Base-by-base conservation (phyloP, 2,329 filamentous ascomycete species). In the Juglanconis sp. region DNA sequence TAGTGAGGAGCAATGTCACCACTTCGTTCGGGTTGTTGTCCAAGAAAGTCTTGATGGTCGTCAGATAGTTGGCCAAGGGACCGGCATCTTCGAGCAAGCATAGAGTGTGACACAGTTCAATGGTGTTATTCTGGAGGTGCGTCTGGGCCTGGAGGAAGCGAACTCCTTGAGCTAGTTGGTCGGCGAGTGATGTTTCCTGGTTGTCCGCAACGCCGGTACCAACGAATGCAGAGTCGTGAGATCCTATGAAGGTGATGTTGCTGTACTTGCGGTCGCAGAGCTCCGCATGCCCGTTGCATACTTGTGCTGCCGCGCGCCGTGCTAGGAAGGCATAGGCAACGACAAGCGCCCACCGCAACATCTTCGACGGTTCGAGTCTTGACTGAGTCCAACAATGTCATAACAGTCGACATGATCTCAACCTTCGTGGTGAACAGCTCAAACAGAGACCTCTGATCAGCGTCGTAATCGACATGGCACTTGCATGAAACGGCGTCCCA, bases 191-290 rank as follows among this genome's bases (percentile, higher is more conserved):
- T 53, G 85, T 77, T 64, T 84, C 81, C 68, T 90, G 87, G 71
- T 88, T 87, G 61, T 87, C 74, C 56, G 78, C 72, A 0, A 78
- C 77, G 4, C 79, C 67, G 53, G 76, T 66, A 46, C 87, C 85
- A 47, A 87, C 81, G 67, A 90, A 90, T 36, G 85, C 80, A 11
- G 81, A 83, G 73, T 90, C 81, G 72, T 90, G 88, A 7, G 87
- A 79, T 32, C 87, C 88, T 24, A 87, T 73, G 61, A 84, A 81
- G 24, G 82, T 82, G 56, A 88, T 70, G 42, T 86, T 79, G 63
- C 83, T 84, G 73, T 87, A 89, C 46, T 71, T 73, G 44, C 81
- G 79, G 52, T 71, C 69, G 72, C 86, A 89, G 56, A 85, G 81
- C 48, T 78, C 77, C 1, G 79, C 66, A 59, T 80, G 76, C 62